Evolutionary conservation across 148 eudicot species (phyloP), one percentile per base, ranked within the genome.

Genomic region (Cornus florida): DNA sequence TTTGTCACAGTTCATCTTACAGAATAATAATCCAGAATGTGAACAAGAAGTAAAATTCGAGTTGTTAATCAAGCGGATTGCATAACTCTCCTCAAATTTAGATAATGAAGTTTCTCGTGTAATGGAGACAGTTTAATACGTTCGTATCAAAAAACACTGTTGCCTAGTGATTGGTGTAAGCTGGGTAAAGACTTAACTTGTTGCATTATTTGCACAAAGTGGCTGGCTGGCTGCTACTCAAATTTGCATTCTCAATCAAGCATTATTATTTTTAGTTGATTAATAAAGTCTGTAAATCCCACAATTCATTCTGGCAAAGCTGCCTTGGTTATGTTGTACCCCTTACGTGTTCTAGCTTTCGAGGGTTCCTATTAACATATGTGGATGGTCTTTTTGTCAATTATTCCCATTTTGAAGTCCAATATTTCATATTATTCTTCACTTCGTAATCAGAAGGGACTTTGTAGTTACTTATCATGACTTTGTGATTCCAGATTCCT

Each of bases 401-500:
- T 67, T 22, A 38, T 13, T 14, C 46, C 41, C 19, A 14, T 20
- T n/a, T 53, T 48, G 53, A 57, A 60, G 38, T 59, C 48, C 60
- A 74, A 20, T 50, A 74, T 60, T 38, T 43, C 50, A 60, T 33
- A 46, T 74, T 74, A 3, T 48, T 16, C 24, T 7, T 71, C 22
- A 62, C 41, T 65, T 17, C 56, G 48, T 72, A 6, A 39, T 28
- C 22, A 6, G 48, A 16, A 76, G 70, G 70, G 43, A 64, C 16
- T 65, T 66, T 23, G 38, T 2, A 43, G 24, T 72, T 39, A 43
- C 14, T 35, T 33, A 69, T 41, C 60, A 57, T 80, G 13, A 70
- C 69, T 41, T 56, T 35, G 62, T 77, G 46, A 20, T 85, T 82
- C 35, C 91, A 96, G 99, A 96, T 96, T 77, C 99, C 99, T 38